Conservation (phyloP, 768 basidiomycete species). For the Lentinula aciculospora region DNA sequence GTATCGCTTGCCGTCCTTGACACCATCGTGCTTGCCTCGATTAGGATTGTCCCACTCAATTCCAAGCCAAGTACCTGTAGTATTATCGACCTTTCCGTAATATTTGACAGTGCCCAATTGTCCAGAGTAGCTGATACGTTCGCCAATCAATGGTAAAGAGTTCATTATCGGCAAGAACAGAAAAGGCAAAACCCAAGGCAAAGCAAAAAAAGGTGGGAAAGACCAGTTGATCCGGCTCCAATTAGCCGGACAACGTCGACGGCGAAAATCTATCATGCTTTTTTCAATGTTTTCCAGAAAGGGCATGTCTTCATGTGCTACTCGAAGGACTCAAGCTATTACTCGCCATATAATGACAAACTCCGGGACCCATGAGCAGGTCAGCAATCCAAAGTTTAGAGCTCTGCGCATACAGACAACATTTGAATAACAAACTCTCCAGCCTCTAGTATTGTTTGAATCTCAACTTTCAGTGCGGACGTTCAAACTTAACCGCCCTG, state of each 20-base stretch:
- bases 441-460: conserved; percentile 63
- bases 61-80: conserved; percentile 82
- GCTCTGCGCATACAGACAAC: conserved; percentile 3
- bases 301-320: conserved; percentile 37
- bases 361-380: conserved; percentile 15
- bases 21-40: conserved; percentile 86
- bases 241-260: background rate
- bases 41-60: conserved; percentile 89
- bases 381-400: background rate
- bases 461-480: conserved; percentile 57
- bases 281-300: conserved; percentile 22
- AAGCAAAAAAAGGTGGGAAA: background rate
- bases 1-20: conserved; percentile 71
- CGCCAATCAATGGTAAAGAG: conserved; percentile 34
- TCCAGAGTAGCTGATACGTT: conserved; percentile 49
- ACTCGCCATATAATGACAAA: conserved; percentile 45
- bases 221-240: background rate
- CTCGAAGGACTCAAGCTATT: conserved; percentile 39
- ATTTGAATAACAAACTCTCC: conserved; percentile 13
- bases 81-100: conserved; percentile 56
- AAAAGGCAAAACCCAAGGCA: conserved; percentile 6
- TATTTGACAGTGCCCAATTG: conserved; percentile 68
- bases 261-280: conserved; percentile 18
- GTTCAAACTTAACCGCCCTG: conserved; percentile 75
- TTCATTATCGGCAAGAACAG: conserved; percentile 15